Conservation (phyloP, 2,329 filamentous ascomycete species). For the Phaeosphaeriaceae sp. region DNA sequence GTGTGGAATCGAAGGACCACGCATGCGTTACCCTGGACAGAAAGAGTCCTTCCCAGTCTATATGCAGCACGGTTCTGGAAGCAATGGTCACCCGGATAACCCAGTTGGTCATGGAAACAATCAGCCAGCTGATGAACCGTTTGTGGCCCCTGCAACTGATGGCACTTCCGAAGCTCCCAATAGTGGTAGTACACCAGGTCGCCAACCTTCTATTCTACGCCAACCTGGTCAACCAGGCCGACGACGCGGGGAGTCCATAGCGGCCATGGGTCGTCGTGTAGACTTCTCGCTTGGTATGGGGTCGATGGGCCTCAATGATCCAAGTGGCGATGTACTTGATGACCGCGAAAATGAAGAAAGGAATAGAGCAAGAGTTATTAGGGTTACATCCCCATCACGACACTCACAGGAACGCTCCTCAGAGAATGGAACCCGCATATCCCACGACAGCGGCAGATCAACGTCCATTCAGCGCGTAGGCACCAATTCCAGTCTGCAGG, state of each 20-base stretch:
- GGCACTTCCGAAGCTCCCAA: conserved; percentile 11
- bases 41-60: conserved; percentile 72
- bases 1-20: conserved; percentile 83
- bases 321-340: conserved; percentile 70
- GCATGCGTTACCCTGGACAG: conserved; percentile 73
- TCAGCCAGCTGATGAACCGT: conserved; percentile 50
- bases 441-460: conserved; percentile 43
- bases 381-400: conserved; percentile 48
- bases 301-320: conserved; percentile 62
- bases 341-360: conserved; percentile 52
- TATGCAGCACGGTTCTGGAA: conserved; percentile 57
- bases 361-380: conserved; percentile 47
- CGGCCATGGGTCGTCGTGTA: conserved; percentile 66
- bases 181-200: conserved; percentile 17
- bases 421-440: conserved; percentile 33
- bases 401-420: conserved; percentile 31
- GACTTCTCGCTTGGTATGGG: conserved; percentile 75
- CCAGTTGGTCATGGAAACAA: conserved; percentile 48
- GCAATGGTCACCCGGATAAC: conserved; percentile 54
- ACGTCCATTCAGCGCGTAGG: conserved; percentile 43
- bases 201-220: conserved; percentile 63
- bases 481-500: conserved; percentile 40
- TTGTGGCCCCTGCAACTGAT: conserved; percentile 47
- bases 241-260: conserved; percentile 62
- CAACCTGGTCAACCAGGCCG: conserved; percentile 51